Evolutionary conservation across 495 filamentous ascomycete genomes (phyloP), one percentile per base, ranked within the genome.

Genomic region (Friedmanniomyces simplex): DNA sequence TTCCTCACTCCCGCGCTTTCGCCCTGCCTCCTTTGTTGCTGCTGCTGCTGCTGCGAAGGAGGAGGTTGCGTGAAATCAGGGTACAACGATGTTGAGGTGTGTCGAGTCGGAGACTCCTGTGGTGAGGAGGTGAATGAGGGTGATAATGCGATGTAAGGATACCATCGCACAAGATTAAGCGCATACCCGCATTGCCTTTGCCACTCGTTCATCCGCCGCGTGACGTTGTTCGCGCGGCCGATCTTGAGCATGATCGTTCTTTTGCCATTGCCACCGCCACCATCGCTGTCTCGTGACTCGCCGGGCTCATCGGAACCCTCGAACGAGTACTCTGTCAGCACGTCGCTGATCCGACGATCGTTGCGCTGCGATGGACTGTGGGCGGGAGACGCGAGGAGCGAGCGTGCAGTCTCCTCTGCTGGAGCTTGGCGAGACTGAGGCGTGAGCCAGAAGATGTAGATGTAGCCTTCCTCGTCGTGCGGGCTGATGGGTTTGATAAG

Each of bases 361-460:
- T 70, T n/a, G n/a, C n/a, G 62, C 21, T 70, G 66, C 22, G 73
- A 50, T n/a, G 54, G 43, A 22, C 68, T 55, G 24, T 71, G 10
- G 28, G 28, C 28, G 10, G 28, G 54, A 30, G 73, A 51, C 0
- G 80, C 72, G 14, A 87, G 76, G 10, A 87, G 76, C 7, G 78
- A 78, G 5, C 74, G 75, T 2, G 82, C 86, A 24, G 78, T 79
- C 5, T 70, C 70, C 0, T 82, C 77, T 14, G 81, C 77, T 1
- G 76, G 72, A 7, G 72, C 60, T 3, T 71, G 70, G 48, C 72
- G 67, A 50, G 65, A 56, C 25, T 60, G 59, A 5, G 49, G 55
- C 21, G 79, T 85, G 4, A 96, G 75, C 89, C 90, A 95, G 78
- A 96, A 98, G 64, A 98, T 93, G 76, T 98, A 98, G 62, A 97